Conservation (phyloP, 257 asterid species). For the Solanum dulcamara region DNA sequence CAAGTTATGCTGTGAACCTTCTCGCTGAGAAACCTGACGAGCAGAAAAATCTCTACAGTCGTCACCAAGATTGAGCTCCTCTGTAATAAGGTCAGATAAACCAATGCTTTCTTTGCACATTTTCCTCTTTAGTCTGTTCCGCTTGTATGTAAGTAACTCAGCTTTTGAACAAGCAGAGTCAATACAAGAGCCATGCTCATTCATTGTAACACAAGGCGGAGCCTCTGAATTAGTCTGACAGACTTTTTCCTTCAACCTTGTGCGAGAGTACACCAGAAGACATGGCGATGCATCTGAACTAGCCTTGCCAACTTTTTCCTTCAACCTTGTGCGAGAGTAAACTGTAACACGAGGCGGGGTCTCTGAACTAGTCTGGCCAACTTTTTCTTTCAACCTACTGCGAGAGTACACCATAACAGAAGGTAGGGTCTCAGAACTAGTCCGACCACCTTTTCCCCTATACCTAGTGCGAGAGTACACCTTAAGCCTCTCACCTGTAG, state of each 20-base stretch:
- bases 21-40: slow-evolving; percentile 13
- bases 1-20: slow-evolving; percentile 1
- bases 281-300: background rate
- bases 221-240: background rate
- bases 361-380: slow-evolving; percentile 6
- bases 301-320: background rate
- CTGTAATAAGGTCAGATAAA: slow-evolving; percentile 6
- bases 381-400: slow-evolving; percentile 10
- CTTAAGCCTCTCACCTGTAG: slow-evolving; percentile 19
- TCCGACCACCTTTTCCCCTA: slow-evolving; percentile 10
- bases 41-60: slow-evolving; percentile 5
- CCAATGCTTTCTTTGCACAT: slow-evolving; percentile 10
- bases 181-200: background rate
- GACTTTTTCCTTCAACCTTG: background rate
- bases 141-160: slow-evolving; percentile 18
- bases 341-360: background rate
- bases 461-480: slow-evolving; percentile 4
- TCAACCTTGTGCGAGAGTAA: background rate
- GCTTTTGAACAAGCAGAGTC: background rate
- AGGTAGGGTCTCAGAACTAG: background rate
- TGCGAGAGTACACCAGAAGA: background rate
- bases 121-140: slow-evolving; percentile 33
- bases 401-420: background rate
- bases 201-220: background rate
- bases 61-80: slow-evolving; percentile 13